Base-by-base conservation (phyloP, 805 yeast species). In the Ogataea methanolica region DNA sequence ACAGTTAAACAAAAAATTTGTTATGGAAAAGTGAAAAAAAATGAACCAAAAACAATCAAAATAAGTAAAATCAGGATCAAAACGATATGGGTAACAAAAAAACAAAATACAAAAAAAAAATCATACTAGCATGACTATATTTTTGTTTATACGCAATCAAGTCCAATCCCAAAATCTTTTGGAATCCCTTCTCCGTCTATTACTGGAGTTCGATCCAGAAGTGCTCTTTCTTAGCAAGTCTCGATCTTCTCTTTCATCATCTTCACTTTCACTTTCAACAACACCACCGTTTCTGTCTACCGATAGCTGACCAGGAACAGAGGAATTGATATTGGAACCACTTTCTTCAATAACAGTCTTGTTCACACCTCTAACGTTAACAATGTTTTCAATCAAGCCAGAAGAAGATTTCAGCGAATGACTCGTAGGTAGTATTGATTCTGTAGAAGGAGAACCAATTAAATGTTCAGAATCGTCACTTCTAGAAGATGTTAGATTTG, bases 311-410 rank as follows among this genome's bases (percentile, higher is more conserved):
- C 34, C 37, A 17, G 39, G 37, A 22, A 42, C 58, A 6, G 46
- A 55, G 16, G 46, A 44, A 9, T 59, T 65, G 36, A 65, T 69
- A 21, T 78, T 80, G 37, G 72, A 70, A 47, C 70, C 76, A 52
- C 59, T 60, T 39, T 78, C 83, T 57, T 85, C 92, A 58, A 89
- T 88, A 51, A 89, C 86, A 4, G 95, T 88, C 71, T 89, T 89
- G 57, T 81, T 82, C 19, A 87, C 86, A 45, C 96, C 97, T 60
- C 84, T 82, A 26, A 85, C 85, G 43, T 83, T 85, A n/a, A 89
- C 81, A 16, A 89, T 83, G 37, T 87, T 81, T 67, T 89, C 97
- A 46, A 87, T 77, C 45, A 89, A 82, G 8, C 92, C 84, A 16
- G 82, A 82, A 11, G 83, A 75, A 41, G 61, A 52, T 41, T 47